Conservation (phyloP, 1,284 basidiomycete species). For the Acaromyces ingoldii region DNA sequence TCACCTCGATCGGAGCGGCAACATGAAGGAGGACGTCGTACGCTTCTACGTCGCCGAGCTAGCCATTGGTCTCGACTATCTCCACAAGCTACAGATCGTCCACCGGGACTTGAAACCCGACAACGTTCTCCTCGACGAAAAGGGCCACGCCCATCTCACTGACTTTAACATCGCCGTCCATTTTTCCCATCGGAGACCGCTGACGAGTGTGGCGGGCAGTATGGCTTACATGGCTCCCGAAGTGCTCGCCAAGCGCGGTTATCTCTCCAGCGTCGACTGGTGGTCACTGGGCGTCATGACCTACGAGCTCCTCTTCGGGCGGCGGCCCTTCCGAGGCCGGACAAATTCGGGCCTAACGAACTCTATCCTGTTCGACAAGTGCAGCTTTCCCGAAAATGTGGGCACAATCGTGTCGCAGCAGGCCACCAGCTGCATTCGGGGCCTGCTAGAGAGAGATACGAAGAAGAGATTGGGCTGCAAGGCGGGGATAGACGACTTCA, state of each 20-base stretch:
- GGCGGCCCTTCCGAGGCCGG: slow-evolving; percentile 41
- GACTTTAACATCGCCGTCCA: slow-evolving; percentile 99
- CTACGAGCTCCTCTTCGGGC: slow-evolving; percentile 43
- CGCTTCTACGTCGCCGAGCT: slow-evolving; percentile 88
- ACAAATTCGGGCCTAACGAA: slow-evolving; percentile 44
- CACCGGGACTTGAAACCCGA: slow-evolving; percentile 81
- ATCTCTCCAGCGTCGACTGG: slow-evolving; percentile 41
- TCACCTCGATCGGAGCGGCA: slow-evolving; percentile 75
- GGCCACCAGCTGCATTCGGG: slow-evolving; percentile 30
- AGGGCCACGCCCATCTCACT: slow-evolving; percentile 90
- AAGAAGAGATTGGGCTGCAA: slow-evolving; percentile 75
- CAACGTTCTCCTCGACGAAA: slow-evolving; percentile 85
- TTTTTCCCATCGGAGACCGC: slow-evolving; percentile 75
- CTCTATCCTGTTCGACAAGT: slow-evolving; percentile 39
- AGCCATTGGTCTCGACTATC: slow-evolving; percentile 75
- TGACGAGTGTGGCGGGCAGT: slow-evolving; percentile 76
- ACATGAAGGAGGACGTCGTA: slow-evolving; percentile 73
- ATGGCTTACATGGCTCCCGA: slow-evolving; percentile 86
- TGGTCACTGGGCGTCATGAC: slow-evolving; percentile 42
- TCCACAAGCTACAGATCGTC: slow-evolving; percentile 76
- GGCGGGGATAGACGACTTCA: slow-evolving; percentile 62
- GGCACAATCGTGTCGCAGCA: slow-evolving; percentile 35
- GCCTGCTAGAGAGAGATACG: slow-evolving; percentile 74
- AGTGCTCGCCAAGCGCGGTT: slow-evolving; percentile 44
- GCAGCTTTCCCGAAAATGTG: slow-evolving; percentile 43